Base-by-base conservation (phyloP, 2,329 filamentous ascomycete species). In the Trichoderma asperellum region DNA sequence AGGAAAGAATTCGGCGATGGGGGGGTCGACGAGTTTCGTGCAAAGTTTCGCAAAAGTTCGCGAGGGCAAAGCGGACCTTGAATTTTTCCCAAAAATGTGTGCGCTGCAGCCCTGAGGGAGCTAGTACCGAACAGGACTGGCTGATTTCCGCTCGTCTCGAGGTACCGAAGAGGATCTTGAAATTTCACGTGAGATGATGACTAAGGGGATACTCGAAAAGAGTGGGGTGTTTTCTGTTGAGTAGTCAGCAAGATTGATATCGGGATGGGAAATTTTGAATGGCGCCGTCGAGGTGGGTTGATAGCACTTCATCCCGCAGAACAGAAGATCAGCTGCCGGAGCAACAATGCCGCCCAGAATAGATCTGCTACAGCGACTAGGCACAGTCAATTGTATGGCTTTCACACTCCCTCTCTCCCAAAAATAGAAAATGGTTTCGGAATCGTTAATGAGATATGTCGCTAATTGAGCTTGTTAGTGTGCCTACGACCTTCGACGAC, bases 291-390 rank as follows among this genome's bases (percentile, higher is more conserved):
- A 37, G 52, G 35, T 57, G 49, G 62, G 52, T 32, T 21, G 27
- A 65, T 27, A 66, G 68, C 16, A 65, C 43, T 47, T 57, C 52
- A 58, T 70, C 63, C 37, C 53, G 57, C 68, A 53, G 35, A 53
- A 62, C 16, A 21, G n/a, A 59, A 59, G 14, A 21, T 34, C 43
- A 24, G 53, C 53, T 49, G 49, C n/a, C 24, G 59, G 37, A 29
- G 56, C 53, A 81, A 83, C 74, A 74, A 93, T 93, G 91, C 87
- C 90, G 76, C 90, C 88, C 69, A 89, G 89, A 83, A 82, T 92
- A 84, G 81, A 86, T 74, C 79, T 84, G 76, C 83, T 88, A 70
- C 85, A 87, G 79, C 85, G 88, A 79, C 81, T 91, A 65, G 86
- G 86, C 78, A 83, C 83, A 35, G 79, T 91, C 69, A 87, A 84